phyloP scores from a whole-genome alignment of 108 stramenopile genomes.

The Parmales sp. region DNA sequence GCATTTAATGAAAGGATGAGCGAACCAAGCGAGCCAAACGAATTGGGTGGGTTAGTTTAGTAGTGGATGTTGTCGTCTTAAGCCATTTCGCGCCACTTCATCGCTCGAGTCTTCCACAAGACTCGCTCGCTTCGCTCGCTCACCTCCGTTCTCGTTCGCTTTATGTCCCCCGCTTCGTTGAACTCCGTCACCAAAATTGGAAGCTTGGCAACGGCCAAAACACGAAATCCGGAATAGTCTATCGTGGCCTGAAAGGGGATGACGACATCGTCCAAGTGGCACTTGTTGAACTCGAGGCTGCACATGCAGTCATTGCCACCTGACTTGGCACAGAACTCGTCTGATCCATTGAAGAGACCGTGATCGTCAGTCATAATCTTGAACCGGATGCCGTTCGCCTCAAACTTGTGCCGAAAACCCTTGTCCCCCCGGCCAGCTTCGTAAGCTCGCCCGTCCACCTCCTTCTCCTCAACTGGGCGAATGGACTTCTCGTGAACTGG shows the following conservation, averaged over 20 bases:
- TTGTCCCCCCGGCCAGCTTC: conserved; percentile 25
- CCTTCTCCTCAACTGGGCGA: conserved; percentile 12
- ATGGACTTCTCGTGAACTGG: conserved; percentile 22
- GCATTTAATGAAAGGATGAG: too few relatives aligned
- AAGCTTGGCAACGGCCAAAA: conserved; percentile 35
- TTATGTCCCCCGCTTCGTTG: conserved; percentile 25
- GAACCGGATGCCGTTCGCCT: conserved; percentile 37
- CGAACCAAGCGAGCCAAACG: too few relatives aligned
- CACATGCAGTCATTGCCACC: conserved; percentile 26
- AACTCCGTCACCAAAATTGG: conserved; percentile 17
- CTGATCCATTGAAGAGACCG: conserved; percentile 42
- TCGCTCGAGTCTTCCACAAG: too few relatives aligned
- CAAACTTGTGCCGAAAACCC: conserved; percentile 21
- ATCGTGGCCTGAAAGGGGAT: conserved; percentile 27
- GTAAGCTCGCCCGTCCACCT: conserved; percentile 22
- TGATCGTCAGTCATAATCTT: conserved; percentile 35
- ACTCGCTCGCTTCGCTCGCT: not conserved
- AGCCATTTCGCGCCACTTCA: too few relatives aligned
- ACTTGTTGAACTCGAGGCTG: conserved; percentile 30
- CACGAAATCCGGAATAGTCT: conserved; percentile 40
- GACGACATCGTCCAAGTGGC: conserved; percentile 6
- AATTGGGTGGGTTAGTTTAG: too few relatives aligned
- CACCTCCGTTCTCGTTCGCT: conserved; percentile 19
- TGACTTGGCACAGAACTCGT: conserved; percentile 40
- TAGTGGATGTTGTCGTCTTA: too few relatives aligned